Percentiles rank a stretch among this genome's conserved stretches.
These are phyloP conservation scores for Penicillium italicum DNA, from an alignment of 2,329 filamentous ascomycete genomes.

Conservation along the genomic window DNA sequence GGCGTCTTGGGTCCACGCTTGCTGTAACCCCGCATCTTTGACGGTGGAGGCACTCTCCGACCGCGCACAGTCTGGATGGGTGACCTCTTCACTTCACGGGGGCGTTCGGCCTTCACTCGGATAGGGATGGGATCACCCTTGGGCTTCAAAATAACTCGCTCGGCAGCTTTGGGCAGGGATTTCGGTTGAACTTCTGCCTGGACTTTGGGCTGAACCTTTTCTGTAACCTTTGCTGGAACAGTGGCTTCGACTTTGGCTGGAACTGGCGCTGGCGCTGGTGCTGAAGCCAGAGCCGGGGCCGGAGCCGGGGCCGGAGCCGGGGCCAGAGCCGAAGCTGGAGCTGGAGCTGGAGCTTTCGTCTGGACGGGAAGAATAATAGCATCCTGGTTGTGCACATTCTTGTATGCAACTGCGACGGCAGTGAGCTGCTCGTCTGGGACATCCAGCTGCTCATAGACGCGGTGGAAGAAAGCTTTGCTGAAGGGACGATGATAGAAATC, in stretches of 20 bases:
- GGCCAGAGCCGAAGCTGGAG: not conserved
- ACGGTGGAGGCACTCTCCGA: constrained; percentile 20
- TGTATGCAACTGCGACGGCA: constrained; percentile 37
- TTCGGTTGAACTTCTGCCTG: not conserved
- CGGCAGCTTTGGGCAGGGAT: not conserved
- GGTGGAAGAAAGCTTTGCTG: constrained; percentile 43
- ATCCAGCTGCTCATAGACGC: constrained; percentile 43
- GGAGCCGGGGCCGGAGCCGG: not conserved
- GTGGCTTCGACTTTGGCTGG: not conserved
- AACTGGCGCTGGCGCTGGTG: not conserved
- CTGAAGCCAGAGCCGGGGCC: not conserved
- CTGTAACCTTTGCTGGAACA: not conserved
- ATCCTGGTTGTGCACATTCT: constrained; percentile 33
- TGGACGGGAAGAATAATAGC: constrained; percentile 37
- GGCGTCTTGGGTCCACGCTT: constrained; percentile 39
- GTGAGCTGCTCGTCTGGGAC: constrained; percentile 37
- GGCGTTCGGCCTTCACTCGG: not conserved
- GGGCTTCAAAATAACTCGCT: not conserved
- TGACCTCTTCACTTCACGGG: constrained; percentile 7
- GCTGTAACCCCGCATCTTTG: constrained; percentile 14
- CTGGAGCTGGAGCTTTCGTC: constrained; percentile 3
- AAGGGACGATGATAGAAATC: constrained; percentile 43
- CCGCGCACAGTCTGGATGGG: constrained; percentile 25
- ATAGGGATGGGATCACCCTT: constrained; percentile 4
- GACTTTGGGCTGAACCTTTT: not conserved